Percentiles rank a stretch among this genome's conserved stretches.
These are phyloP conservation scores for Tetradesmus obliquus DNA, from an alignment of 139 green algal species.

Conservation along the genomic window DNA sequence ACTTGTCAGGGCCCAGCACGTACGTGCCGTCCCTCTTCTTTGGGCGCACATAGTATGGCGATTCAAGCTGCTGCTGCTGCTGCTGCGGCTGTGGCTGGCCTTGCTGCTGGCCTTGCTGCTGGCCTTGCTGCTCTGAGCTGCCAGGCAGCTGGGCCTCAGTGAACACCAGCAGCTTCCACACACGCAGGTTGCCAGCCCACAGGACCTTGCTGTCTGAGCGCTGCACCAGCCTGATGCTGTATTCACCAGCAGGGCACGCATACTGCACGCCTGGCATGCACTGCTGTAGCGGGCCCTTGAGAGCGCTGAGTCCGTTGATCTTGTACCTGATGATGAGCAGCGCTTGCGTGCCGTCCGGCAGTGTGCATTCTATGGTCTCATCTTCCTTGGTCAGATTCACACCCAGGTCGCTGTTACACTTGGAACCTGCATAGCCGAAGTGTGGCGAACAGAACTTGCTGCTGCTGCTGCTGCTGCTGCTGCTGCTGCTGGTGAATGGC, in stretches of 20 bases:
- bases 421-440: background rate
- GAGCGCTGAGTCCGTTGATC: background rate
- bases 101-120: background rate
- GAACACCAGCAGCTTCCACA: background rate
- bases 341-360: background rate
- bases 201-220: background rate
- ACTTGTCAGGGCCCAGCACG: too few species aligned
- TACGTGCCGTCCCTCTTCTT: too few species aligned
- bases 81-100: background rate
- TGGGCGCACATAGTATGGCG: too few species aligned
- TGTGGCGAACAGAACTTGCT: background rate
- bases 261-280: background rate
- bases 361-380: background rate
- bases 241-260: background rate
- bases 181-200: background rate
- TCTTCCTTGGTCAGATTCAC: background rate
- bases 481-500: too few species aligned
- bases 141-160: background rate
- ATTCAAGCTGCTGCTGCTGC: background rate
- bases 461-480: background rate
- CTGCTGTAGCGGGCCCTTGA: background rate
- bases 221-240: too few species aligned
- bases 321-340: background rate
- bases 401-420: background rate
- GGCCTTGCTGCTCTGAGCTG: background rate